Base-by-base conservation (phyloP, 2,329 filamentous ascomycete genomes). In the Thielaviopsis ethacetica region DNA sequence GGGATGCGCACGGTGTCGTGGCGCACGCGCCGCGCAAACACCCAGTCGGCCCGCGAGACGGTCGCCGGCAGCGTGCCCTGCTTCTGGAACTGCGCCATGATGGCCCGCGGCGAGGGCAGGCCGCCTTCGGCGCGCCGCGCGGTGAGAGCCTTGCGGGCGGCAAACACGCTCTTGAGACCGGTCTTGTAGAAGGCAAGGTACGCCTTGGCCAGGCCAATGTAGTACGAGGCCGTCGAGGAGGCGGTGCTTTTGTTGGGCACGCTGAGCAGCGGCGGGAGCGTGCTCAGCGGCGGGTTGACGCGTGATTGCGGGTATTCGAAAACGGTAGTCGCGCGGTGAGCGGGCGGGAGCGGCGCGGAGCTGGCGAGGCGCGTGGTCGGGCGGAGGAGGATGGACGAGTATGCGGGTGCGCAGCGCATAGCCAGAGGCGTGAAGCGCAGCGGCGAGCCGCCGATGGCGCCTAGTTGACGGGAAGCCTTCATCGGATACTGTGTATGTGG, bases 181-280 rank as follows among this genome's bases (percentile, higher is more conserved):
- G 81, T 78, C 72, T 93, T 95, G 81, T 96, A 97, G 78, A 97
- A 97, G 41, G 71, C 71, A 10, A 86, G 70, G 71, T 95, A 95
- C 56, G 86, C 82, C 68, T 86, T 85, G 62, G 88, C 91, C 27
- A 84, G 72, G 51, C 71, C 68, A 66, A 80, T 79, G 62, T 81
- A 74, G 72, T 86, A 80, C 19, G 66, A 66, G 44, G 70, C 66
- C 59, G 70, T 70, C 59, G 79, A 67, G 21, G 72, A 67, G 27
- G 72, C 71, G 30, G 77, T 68, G 7, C 70, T 66, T 21, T 75
- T 67, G 5, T 70, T 68, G 6, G 88, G 88, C 2, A 88, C 73
- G 51, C 75, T 69, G 62, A 95, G 76, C 0, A 79, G 76, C 0
- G 88, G 82, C 0, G 91, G 86, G 22, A 85, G 83, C 0, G 88